A percentile compares a stretch with the other conserved stretches of the same genome.
These are phyloP conservation scores for Gyromitra esculenta DNA, from an alignment of 2,329 filamentous ascomycete species.

Conservation along the genomic window DNA sequence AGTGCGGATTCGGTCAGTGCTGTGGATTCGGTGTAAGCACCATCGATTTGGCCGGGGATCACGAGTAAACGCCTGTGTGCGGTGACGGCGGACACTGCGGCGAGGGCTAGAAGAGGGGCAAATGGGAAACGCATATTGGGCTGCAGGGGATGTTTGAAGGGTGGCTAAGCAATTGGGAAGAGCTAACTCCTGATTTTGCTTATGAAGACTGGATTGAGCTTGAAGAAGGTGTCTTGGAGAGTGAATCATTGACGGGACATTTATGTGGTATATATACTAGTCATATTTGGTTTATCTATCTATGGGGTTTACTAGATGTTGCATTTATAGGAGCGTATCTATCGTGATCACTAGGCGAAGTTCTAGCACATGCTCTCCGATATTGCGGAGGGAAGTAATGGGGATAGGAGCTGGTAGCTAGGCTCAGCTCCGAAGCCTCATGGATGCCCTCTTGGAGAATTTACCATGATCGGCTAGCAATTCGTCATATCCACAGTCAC, in stretches of 20 bases:
- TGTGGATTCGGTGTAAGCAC: conserved; percentile 30
- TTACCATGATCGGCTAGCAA: not conserved
- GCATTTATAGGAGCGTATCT: not conserved
- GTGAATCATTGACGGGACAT: not conserved
- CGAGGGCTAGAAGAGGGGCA: conserved; percentile 38
- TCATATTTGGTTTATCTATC: not conserved
- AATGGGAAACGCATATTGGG: conserved; percentile 49
- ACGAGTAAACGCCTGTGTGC: conserved; percentile 22
- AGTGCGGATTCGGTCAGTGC: conserved; percentile 14
- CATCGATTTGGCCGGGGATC: conserved; percentile 27
- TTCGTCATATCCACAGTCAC: not conserved
- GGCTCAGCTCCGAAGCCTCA: not conserved
- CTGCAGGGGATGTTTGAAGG: not conserved
- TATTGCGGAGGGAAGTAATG: not conserved
- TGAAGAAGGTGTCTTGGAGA: conserved; percentile 15
- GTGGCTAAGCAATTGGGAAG: conserved; percentile 10
- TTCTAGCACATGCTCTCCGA: conserved; percentile 1
- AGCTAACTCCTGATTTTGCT: conserved; percentile 19
- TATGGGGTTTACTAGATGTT: not conserved
- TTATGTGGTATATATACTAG: conserved; percentile 33
- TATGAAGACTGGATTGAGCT: conserved; percentile 14
- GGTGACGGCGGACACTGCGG: conserved; percentile 27
- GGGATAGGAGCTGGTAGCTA: not conserved
- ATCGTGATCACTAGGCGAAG: not conserved
- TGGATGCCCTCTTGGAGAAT: not conserved